Evolutionary conservation across 1,284 basidiomycete genomes (phyloP), one percentile per base, ranked within the genome.

Genomic region (Ceratobasidium sp.): DNA sequence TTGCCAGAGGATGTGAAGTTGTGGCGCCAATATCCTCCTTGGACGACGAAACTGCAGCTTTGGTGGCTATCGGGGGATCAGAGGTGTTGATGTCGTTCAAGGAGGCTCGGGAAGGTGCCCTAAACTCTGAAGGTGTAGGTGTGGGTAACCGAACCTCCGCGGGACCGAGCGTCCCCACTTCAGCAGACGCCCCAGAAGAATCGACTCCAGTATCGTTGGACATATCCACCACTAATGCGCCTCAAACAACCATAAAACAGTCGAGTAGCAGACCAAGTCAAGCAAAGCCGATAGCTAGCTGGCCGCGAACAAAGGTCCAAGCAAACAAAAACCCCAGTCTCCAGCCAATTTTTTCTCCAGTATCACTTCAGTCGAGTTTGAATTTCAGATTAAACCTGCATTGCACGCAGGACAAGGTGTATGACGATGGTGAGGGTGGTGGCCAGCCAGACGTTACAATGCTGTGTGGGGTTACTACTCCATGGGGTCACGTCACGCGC

Each of bases 121-220:
- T 20, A 14, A 35, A 55, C 35, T 74, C 70, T 16, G 70, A 74
- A 3, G 70, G 70, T 35, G 70, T 74, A 18, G 70, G 70, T 30
- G 70, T 62, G 59, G 70, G 70, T 52, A 74, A 52, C 3, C 70
- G 70, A 27, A 74, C 44, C 20, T 38, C 30, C 54, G 14, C 66
- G n/a, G 66, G 50, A 20, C 38, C 27, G 35, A 38, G 66, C 16
- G 38, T 33, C 30, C 65, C 46, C 3, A 67, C 38, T 18, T 52
- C 35, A 50, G 44, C 44, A 44, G 65, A 20, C 3, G n/a, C 18
- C 12, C 65, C 48, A 41, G 65, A 38, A 12, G 59, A 14, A 30
- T 27, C n/a, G 33, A 35, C 16, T 20, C 20, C 4, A 38, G 3
- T 38, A 18, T 38, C 33, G 59, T 18, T 60, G 18, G 12, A 3